These are phyloP conservation scores for Pythium folliculosum DNA, from an alignment of 352 stramenopile genomes.

Conservation along the genomic window DNA sequence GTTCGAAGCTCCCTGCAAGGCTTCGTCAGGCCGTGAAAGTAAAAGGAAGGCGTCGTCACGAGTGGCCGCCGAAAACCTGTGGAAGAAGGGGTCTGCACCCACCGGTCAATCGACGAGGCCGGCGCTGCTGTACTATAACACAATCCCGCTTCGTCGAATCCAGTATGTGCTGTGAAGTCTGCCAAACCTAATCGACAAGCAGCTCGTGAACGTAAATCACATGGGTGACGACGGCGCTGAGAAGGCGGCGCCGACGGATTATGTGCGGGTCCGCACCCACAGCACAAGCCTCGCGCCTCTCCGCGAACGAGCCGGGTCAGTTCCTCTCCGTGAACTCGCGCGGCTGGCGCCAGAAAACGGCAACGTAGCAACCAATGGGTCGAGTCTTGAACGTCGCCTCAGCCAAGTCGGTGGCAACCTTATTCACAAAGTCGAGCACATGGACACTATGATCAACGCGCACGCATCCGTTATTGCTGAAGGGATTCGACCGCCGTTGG, in stretches of 20 bases:
- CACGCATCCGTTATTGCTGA: conserved; percentile 30
- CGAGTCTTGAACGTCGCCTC: background rate
- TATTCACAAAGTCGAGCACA: conserved; percentile 41
- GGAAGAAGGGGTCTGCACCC: too few relatives aligned
- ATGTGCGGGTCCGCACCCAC: background rate
- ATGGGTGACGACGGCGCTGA: background rate
- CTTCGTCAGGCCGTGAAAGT: background rate
- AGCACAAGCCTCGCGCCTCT: background rate
- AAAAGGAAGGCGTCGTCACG: background rate
- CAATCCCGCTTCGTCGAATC: background rate
- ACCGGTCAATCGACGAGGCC: too few relatives aligned
- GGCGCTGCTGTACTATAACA: background rate
- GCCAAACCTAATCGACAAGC: background rate
- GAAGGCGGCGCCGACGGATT: background rate
- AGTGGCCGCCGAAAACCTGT: background rate
- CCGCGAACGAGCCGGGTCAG: background rate
- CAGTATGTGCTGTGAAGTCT: conserved; percentile 1
- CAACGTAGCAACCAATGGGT: background rate
- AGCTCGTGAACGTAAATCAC: background rate
- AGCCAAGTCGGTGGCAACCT: conserved; percentile 27
- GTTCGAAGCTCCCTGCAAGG: background rate
- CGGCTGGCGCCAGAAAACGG: background rate
- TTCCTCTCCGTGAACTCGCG: background rate
- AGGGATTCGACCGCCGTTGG: conserved; percentile 17
- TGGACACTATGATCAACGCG: conserved; percentile 48